A percentile compares a stretch with the other conserved stretches of the same genome.
These are phyloP conservation scores for Dipodascus albidus DNA, from an alignment of 805 yeast species.

Conservation along the genomic window DNA sequence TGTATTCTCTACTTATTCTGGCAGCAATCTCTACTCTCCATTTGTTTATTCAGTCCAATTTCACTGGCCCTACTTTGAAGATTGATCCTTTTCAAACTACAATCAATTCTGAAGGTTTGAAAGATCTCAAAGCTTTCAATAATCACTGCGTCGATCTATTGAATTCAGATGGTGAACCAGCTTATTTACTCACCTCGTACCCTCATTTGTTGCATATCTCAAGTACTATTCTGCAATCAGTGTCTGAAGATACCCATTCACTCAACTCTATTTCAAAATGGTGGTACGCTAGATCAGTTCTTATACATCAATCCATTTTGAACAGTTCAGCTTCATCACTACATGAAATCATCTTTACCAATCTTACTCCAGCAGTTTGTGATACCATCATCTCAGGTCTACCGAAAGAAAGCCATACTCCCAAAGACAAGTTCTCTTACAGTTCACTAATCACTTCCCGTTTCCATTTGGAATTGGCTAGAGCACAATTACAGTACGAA, in stretches of 20 bases:
- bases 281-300: slow-evolving; percentile 25
- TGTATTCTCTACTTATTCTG: slow-evolving; percentile 1
- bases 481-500: slow-evolving; percentile 29
- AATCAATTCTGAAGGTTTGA: slow-evolving; percentile 17
- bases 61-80: slow-evolving; percentile 66
- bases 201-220: slow-evolving; percentile 37
- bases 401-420: neutral
- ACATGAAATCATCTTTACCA: slow-evolving; percentile 16
- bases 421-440: neutral
- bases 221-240: slow-evolving; percentile 28
- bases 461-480: slow-evolving; percentile 56
- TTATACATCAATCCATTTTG: slow-evolving; percentile 26
- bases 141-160: slow-evolving; percentile 30
- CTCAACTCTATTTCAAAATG: slow-evolving; percentile 12
- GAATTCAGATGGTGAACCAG: slow-evolving; percentile 53
- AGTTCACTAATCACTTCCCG: slow-evolving; percentile 23
- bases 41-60: slow-evolving; percentile 61
- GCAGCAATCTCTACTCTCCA: slow-evolving; percentile 54
- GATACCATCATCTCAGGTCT: neutral
- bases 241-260: slow-evolving; percentile 28
- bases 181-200: slow-evolving; percentile 48
- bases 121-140: slow-evolving; percentile 3
- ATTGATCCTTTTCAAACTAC: slow-evolving; percentile 24
- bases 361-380: slow-evolving; percentile 15
- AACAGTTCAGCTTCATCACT: slow-evolving; percentile 17